phyloP scores from a whole-genome alignment of 371 early-diverging fungal genomes.

The Mucor racemosus region DNA sequence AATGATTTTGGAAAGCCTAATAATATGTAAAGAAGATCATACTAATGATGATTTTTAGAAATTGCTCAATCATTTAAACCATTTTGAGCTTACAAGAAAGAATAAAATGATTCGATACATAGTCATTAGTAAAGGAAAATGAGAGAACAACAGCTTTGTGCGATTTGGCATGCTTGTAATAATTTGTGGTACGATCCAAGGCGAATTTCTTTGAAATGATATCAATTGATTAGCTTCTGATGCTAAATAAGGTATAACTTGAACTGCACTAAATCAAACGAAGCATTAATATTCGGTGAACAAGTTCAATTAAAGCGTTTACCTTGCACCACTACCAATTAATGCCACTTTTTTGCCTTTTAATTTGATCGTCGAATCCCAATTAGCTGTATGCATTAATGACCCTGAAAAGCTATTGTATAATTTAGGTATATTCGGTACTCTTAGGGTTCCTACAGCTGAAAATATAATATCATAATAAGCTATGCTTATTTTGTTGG shows the following conservation, averaged over 20 bases:
- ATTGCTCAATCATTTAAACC: background rate
- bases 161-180: background rate
- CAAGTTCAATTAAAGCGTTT: too few species aligned
- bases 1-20: constrained; percentile 2
- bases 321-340: constrained; percentile 62
- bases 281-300: too few species aligned
- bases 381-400: constrained; percentile 53
- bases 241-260: constrained; percentile 49
- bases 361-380: constrained; percentile 52
- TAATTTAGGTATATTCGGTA: constrained; percentile 56
- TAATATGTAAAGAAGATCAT: background rate
- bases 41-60: background rate
- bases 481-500: background rate
- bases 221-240: constrained; percentile 39
- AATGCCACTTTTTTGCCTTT: constrained; percentile 55
- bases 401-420: constrained; percentile 50
- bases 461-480: background rate
- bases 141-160: background rate
- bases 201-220: constrained; percentile 55
- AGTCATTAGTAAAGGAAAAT: constrained; percentile 36
- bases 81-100: constrained; percentile 10
- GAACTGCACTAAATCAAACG: constrained; percentile 38
- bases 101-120: constrained; percentile 45
- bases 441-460: constrained; percentile 45
- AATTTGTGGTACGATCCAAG: constrained; percentile 37